phyloP scores from a whole-genome alignment of 2,329 filamentous ascomycete species.

The Tolypocladium guangdongense region DNA sequence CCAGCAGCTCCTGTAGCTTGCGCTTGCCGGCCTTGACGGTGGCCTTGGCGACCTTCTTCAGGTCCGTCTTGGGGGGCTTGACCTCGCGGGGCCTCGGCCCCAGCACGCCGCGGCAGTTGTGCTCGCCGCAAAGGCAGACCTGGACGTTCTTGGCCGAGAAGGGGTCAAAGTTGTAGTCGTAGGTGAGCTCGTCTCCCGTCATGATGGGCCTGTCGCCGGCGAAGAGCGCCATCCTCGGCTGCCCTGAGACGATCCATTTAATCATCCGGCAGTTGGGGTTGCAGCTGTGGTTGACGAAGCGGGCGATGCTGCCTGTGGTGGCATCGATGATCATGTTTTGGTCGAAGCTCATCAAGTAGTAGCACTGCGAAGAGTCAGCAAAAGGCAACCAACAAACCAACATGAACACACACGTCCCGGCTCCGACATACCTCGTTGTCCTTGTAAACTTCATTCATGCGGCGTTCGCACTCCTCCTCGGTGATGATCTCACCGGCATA shows the following conservation, averaged over 20 bases:
- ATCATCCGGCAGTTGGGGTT: slow-evolving; percentile 96
- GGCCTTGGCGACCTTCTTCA: slow-evolving; percentile 27
- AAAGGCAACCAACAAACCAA: background rate
- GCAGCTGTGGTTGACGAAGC: slow-evolving; percentile 97
- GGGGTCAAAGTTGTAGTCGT: slow-evolving; percentile 72
- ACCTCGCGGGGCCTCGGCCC: slow-evolving; percentile 50
- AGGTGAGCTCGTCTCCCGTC: slow-evolving; percentile 92
- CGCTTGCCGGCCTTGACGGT: slow-evolving; percentile 40
- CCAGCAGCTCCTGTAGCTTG: slow-evolving; percentile 43
- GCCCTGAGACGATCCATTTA: slow-evolving; percentile 90
- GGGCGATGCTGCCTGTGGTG: slow-evolving; percentile 87
- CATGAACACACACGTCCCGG: background rate
- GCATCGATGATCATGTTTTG: slow-evolving; percentile 98
- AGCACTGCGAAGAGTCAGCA: slow-evolving; percentile 50
- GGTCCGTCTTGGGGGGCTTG: slow-evolving; percentile 35
- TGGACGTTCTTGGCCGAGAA: slow-evolving; percentile 60
- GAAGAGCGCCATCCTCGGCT: slow-evolving; percentile 93
- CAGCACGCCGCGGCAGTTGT: slow-evolving; percentile 53
- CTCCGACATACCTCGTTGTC: slow-evolving; percentile 64
- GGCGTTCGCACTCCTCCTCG: slow-evolving; percentile 80
- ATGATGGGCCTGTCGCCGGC: slow-evolving; percentile 81
- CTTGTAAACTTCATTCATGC: slow-evolving; percentile 91
- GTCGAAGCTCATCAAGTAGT: slow-evolving; percentile 97
- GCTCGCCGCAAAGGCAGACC: slow-evolving; percentile 51
- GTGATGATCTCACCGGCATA: slow-evolving; percentile 98